Base-by-base conservation (phyloP, 177 flowering plant genomes). In the Vitis hybrid region DNA sequence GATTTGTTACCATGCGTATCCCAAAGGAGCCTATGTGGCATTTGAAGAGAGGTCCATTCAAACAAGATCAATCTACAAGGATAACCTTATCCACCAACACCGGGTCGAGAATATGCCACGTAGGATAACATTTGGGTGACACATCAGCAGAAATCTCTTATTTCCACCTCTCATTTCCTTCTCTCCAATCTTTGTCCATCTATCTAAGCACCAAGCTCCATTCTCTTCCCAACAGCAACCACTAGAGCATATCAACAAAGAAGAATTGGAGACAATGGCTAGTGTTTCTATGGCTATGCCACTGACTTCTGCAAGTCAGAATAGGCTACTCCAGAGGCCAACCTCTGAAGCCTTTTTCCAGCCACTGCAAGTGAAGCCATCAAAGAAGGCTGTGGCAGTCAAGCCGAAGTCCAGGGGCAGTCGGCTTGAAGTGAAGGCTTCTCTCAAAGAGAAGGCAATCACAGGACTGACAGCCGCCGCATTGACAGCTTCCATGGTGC, bases 401-500 rank as follows among this genome's bases (percentile, higher is more conserved):
- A 52, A 51, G 50, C 19, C 69, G 12, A 27, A 55, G 16, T 66
- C 69, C 48, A 66, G 8, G 16, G 56, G 30, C 57, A 65, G 46
- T 7, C 46, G 70, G 80, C 57, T 88, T 50, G 24, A 71, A 64
- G 84, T 86, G 11, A 61, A 72, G 72, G 94, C 97, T 21, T 89
- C 91, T 0, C 14, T 93, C 59, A 89, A 87, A 85, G 96, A 90
- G 78, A 89, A 88, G 84, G 88, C 83, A 3, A 75, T 85, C 2
- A 63, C 86, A 0, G 91, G 91, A 1, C 27, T 89, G 74, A 82
- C 97, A 0, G 91, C 97, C 2, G 90, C 78, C 2, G 89, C 87
- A 0, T 62, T 91, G 63, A 78, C 93, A 0, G 91, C 92, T 15
- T 85, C 85, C 18, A 80, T 90, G 90, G 83, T 84, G 74, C 65